Conservation (phyloP, 1,139 yeast species). For the Taphrina betulina region DNA sequence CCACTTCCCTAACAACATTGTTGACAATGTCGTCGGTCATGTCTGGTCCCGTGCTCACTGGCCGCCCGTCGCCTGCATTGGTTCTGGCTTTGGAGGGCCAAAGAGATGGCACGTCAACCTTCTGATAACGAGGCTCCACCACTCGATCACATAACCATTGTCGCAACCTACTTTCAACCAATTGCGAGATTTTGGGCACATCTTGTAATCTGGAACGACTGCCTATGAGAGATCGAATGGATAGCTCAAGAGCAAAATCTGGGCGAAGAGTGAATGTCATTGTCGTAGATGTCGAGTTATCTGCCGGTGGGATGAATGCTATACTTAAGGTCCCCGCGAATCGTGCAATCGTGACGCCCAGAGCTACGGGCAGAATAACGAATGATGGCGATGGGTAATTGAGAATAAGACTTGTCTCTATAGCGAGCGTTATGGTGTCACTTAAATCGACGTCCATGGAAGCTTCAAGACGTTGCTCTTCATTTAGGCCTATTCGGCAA, state of each 20-base stretch:
- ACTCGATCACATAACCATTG: slow-evolving; percentile 91
- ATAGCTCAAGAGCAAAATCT: slow-evolving; percentile 82
- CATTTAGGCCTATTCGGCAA: slow-evolving; percentile 59
- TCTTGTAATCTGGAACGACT: slow-evolving; percentile 89
- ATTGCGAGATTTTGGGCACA: slow-evolving; percentile 83
- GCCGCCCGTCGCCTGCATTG: slow-evolving; percentile 12
- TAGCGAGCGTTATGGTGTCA: slow-evolving; percentile 84
- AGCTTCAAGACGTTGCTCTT: slow-evolving; percentile 63
- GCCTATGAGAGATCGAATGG: slow-evolving; percentile 82
- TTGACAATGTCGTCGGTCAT: slow-evolving; percentile 12
- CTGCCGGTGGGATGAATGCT: slow-evolving; percentile 32
- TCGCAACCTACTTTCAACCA: slow-evolving; percentile 76
- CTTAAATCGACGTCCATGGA: slow-evolving; percentile 90
- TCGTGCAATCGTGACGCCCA: slow-evolving; percentile 82
- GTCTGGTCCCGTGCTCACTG: slow-evolving; percentile 4
- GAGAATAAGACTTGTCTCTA: slow-evolving; percentile 75
- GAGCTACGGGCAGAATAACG: slow-evolving; percentile 69
- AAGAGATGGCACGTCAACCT: slow-evolving; percentile 75
- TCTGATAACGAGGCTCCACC: slow-evolving; percentile 89
- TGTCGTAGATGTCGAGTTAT: slow-evolving; percentile 51
- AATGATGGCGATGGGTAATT: slow-evolving; percentile 84
- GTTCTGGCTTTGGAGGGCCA: slow-evolving; percentile 51
- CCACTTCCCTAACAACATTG: slow-evolving; percentile 14
- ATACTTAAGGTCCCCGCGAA: slow-evolving; percentile 70
- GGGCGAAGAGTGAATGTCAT: slow-evolving; percentile 87